phyloP scores from a whole-genome alignment of 192 early-diverging fungal species.

The Coemansia furcata region DNA sequence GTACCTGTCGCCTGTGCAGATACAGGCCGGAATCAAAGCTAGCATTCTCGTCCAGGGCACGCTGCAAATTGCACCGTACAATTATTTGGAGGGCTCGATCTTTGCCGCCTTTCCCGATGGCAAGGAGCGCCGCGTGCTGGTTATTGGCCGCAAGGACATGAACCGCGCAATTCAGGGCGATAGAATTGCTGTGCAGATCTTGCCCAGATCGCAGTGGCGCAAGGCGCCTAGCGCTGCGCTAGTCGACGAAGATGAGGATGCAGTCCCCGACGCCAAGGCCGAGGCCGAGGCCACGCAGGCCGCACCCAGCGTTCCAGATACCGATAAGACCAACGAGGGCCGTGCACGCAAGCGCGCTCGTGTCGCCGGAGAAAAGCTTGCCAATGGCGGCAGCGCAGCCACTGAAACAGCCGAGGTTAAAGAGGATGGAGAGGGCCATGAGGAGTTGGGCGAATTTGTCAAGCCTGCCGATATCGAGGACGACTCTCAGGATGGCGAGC shows the following conservation, averaged over 20 bases:
- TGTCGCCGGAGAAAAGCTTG: constrained; percentile 5
- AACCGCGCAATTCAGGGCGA: constrained; percentile 95
- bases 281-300: constrained; percentile 3
- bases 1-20: constrained; percentile 74
- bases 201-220: constrained; percentile 86
- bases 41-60: constrained; percentile 78
- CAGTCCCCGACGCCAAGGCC: constrained; percentile 33
- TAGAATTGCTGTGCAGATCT: constrained; percentile 79
- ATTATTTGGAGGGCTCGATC: constrained; percentile 84
- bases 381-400: not conserved
- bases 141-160: constrained; percentile 78
- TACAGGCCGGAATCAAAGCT: constrained; percentile 81
- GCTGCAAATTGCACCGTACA: constrained; percentile 79
- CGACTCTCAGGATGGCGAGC: constrained; percentile 50
- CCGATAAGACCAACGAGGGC: constrained; percentile 6
- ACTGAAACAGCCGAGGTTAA: not conserved
- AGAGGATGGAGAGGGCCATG: not conserved
- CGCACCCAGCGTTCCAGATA: constrained; percentile 21
- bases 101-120: constrained; percentile 70
- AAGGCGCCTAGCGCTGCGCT: constrained; percentile 67
- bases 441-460: constrained; percentile 14
- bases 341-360: constrained; percentile 36
- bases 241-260: constrained; percentile 69
- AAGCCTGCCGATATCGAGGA: constrained; percentile 23
- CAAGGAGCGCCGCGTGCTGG: constrained; percentile 69